Conservation (phyloP, 352 stramenopile genomes). For the Phytophthora litchii region DNA sequence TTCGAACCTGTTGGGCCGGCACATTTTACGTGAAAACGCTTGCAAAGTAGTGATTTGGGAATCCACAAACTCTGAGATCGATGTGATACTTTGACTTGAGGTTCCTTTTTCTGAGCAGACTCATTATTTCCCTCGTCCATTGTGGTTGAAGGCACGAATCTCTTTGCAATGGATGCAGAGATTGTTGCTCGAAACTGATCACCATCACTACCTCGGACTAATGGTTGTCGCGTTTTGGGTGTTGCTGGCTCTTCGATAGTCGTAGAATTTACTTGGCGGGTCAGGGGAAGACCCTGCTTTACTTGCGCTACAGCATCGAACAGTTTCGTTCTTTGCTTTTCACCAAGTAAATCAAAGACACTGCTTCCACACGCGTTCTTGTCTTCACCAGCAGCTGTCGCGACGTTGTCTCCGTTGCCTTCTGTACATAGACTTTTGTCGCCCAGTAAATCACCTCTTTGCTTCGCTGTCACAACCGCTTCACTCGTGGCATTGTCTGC, state of each 20-base stretch:
- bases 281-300: slow-evolving; percentile 23
- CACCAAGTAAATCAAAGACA: slow-evolving; percentile 67
- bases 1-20: slow-evolving; percentile 36
- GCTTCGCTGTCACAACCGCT: slow-evolving; percentile 53
- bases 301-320: slow-evolving; percentile 43
- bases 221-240: slow-evolving; percentile 40
- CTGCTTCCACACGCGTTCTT: slow-evolving; percentile 39
- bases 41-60: slow-evolving; percentile 75
- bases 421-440: slow-evolving; percentile 15
- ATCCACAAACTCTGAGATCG: slow-evolving; percentile 66
- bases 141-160: slow-evolving; percentile 65
- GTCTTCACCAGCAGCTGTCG: slow-evolving; percentile 1
- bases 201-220: slow-evolving; percentile 36
- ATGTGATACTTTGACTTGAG: slow-evolving; percentile 44
- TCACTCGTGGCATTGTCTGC: slow-evolving; percentile 40
- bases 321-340: slow-evolving; percentile 53
- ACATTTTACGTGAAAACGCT: slow-evolving; percentile 83
- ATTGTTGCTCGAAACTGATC: slow-evolving; percentile 78
- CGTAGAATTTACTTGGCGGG: neutral
- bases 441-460: slow-evolving; percentile 49
- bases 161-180: slow-evolving; percentile 80
- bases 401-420: neutral
- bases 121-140: slow-evolving; percentile 13
- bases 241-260: slow-evolving; percentile 7
- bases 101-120: neutral